Evolutionary conservation across 2,329 filamentous ascomycete genomes (phyloP).

Genomic region (Huntiella decipiens): DNA sequence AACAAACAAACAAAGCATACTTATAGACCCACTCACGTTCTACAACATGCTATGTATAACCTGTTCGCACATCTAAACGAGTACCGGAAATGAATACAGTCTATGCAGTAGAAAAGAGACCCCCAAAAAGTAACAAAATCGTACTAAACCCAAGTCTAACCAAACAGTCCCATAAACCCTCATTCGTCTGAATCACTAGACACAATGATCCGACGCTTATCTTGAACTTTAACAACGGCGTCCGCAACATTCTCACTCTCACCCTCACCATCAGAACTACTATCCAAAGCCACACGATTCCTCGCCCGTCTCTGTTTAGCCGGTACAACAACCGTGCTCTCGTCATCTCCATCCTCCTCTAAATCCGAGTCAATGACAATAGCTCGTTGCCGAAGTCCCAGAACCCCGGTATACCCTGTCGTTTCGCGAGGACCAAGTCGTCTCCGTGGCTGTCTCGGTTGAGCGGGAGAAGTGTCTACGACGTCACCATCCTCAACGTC

Average conservation of each 20-base stretch:
- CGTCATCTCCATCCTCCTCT: not conserved
- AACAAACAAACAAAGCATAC: not conserved
- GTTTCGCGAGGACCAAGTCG: not conserved
- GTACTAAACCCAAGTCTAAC: not conserved
- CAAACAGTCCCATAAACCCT: not conserved
- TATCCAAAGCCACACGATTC: not conserved
- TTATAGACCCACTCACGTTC: too few species aligned
- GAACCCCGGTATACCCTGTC: constrained; percentile 1
- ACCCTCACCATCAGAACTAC: constrained; percentile 2
- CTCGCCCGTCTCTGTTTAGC: not conserved
- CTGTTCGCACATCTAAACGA: too few species aligned
- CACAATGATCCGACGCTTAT: not conserved
- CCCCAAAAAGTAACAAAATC: too few species aligned
- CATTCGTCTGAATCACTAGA: not conserved
- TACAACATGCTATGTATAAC: too few species aligned
- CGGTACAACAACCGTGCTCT: not conserved
- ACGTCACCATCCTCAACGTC: not conserved
- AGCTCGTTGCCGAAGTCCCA: not conserved
- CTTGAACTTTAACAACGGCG: not conserved
- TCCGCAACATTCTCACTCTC: not conserved
- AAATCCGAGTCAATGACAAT: not conserved
- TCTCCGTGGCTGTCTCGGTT: not conserved
- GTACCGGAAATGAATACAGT: not conserved
- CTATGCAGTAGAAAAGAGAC: not conserved
- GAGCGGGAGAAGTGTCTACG: not conserved